Percentiles rank a stretch among this genome's conserved stretches.
phyloP scores from a whole-genome alignment of 2,329 filamentous ascomycete species.

The Fusarium annulatum region DNA sequence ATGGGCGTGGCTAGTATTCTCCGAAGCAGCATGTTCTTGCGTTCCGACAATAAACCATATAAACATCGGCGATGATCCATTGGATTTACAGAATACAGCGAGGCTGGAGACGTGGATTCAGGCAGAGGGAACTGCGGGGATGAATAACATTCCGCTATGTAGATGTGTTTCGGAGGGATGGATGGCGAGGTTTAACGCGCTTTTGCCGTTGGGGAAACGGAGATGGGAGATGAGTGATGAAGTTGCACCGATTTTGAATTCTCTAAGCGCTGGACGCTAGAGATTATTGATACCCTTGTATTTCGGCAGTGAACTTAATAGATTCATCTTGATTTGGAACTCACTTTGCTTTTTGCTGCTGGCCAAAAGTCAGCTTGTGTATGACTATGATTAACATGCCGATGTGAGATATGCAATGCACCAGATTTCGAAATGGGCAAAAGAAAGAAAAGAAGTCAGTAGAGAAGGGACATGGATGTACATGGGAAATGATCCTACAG shows the following conservation, averaged over 20 bases:
- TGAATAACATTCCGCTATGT: constrained; percentile 49
- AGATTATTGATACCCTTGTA: constrained; percentile 28
- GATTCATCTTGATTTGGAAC: too few species aligned
- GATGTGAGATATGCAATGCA: neutral
- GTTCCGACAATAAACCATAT: constrained; percentile 40
- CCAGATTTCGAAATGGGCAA: neutral
- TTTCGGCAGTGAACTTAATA: neutral
- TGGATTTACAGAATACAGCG: constrained; percentile 41
- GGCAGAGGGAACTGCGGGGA: constrained; percentile 33
- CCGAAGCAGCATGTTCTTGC: constrained; percentile 44
- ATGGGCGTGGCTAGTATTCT: constrained; percentile 51
- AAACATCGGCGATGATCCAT: constrained; percentile 36
- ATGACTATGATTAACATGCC: neutral
- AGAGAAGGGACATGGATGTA: fast-evolving
- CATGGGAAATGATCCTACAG: neutral
- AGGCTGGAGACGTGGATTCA: constrained; percentile 47
- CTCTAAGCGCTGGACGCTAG: constrained; percentile 11
- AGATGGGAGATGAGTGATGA: constrained; percentile 38
- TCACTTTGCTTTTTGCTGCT: fast-evolving
- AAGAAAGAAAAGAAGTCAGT: fast-evolving
- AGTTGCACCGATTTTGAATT: constrained; percentile 38
- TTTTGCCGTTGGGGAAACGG: constrained; percentile 31
- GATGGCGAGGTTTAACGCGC: constrained; percentile 41
- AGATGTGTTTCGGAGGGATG: constrained; percentile 43
- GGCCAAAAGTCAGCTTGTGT: too few species aligned